Evolutionary conservation across 345 rosid genomes (phyloP), one percentile per base, ranked within the genome.

Genomic region (Citrus glauca): DNA sequence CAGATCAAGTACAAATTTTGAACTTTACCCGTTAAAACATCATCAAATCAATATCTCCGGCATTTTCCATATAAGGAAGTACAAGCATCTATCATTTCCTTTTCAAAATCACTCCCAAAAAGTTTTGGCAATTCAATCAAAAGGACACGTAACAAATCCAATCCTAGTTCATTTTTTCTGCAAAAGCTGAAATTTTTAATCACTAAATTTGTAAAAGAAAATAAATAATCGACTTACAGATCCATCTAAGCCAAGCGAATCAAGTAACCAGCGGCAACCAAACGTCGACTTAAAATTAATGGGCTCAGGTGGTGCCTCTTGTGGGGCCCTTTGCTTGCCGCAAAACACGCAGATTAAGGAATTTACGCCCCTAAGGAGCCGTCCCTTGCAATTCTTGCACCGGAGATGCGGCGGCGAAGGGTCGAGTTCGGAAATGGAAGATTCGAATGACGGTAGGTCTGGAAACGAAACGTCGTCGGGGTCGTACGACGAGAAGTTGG

Each of bases 321-420:
- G 77, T 40, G 78, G 84, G 14, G 77, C 74, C 66, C 81, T 89
- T 45, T 81, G 86, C 16, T 84, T 76, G 22, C 98, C 97, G 66
- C 97, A 95, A 83, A 95, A 95, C 55, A 95, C 88, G 79, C 98
- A 93, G 80, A 90, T 73, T 67, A 89, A 65, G 20, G 98, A 95
- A 16, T 84, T 79, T 14, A 82, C 62, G 25, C 94, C 97, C 24
- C 90, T 73, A 45, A 95, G 86, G 28, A 95, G 93, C 72, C 85
- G 82, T 2, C 90, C 94, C 27, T 88, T 85, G 80, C 98, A 95
- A 84, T 84, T 82, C 64, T 80, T 84, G 88, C 99, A 93, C 11
- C 94, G 92, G 72, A 86, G 91, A 67, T 84, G 72, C 33, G 87
- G 75, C 13, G 97, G 88, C 0, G 91, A 90, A 24, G 96, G 91